A percentile compares a stretch with the other conserved stretches of the same genome.
Conservation (phyloP, 1,139 yeast genomes). For the Protomyces gravidus region DNA sequence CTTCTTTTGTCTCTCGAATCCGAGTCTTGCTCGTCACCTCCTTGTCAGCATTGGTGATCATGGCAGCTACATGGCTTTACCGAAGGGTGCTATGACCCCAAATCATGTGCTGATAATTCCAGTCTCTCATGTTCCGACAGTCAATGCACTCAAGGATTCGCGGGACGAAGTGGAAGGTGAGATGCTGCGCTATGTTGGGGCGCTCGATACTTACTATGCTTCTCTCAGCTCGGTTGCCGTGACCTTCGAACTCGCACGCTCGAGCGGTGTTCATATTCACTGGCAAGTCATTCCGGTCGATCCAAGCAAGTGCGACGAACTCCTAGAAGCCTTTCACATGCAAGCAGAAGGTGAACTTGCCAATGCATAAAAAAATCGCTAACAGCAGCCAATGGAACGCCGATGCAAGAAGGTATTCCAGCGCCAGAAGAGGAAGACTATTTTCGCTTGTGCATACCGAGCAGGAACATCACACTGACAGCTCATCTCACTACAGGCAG, state of each 20-base stretch:
- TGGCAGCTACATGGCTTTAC: slow-evolving; percentile 64
- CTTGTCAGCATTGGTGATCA: slow-evolving; percentile 64
- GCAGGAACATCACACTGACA: slow-evolving; percentile 22
- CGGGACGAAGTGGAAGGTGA: slow-evolving; percentile 41
- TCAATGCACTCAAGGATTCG: slow-evolving; percentile 37
- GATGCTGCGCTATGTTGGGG: slow-evolving; percentile 36
- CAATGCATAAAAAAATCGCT: slow-evolving; percentile 1
- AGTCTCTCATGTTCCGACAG: slow-evolving; percentile 62
- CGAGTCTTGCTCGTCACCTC: slow-evolving; percentile 74
- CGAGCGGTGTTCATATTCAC: slow-evolving; percentile 41
- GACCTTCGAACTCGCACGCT: slow-evolving; percentile 39
- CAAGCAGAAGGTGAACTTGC: slow-evolving; percentile 32
- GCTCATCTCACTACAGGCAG: slow-evolving; percentile 36
- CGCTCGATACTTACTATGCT: slow-evolving; percentile 34
- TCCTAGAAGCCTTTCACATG: slow-evolving; percentile 34
- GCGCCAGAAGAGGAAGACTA: slow-evolving; percentile 28
- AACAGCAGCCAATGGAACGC: slow-evolving; percentile 6
- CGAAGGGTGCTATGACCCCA: slow-evolving; percentile 78
- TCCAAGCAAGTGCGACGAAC: slow-evolving; percentile 29
- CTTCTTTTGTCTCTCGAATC: slow-evolving; percentile 79
- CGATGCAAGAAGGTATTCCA: slow-evolving; percentile 3
- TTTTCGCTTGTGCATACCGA: slow-evolving; percentile 33
- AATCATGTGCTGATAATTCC: slow-evolving; percentile 78
- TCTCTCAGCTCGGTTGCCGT: slow-evolving; percentile 35
- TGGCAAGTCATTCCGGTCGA: slow-evolving; percentile 41